Base-by-base conservation (phyloP, 176 grass and related monocot species). In the Coix lacrymajobi region DNA sequence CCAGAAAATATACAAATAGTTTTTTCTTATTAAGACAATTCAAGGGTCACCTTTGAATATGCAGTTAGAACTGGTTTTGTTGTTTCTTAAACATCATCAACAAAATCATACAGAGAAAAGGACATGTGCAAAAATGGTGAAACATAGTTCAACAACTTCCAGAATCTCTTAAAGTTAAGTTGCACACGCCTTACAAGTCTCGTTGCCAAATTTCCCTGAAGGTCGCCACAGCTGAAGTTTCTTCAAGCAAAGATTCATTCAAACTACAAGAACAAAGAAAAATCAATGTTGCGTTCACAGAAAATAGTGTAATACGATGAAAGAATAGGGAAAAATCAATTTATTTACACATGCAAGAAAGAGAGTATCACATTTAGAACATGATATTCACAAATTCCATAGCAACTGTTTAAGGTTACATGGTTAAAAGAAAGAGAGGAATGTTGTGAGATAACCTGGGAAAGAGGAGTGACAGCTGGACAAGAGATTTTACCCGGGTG, bases 191-290 rank as follows among this genome's bases (percentile, higher is more conserved):
- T 95, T 98, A 98, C 95, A 90, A 88, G 51, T 98, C 95, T 76
- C 88, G 76, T 69, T 91, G 88, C 52, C 86, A 81, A 71, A 98
- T 98, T 84, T 98, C 92, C 87, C 81, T 98, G 86, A 98, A 92
- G 82, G 86, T 95, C 54, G 86, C 62, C 68, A 86, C 95, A 86
- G 95, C 79, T 76, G 90, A 82, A 0, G 86, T 98, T 88, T 98
- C 90, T 84, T 94, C 95, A 85, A 98, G 89, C 71, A 95, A 87
- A 57, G 92, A 93, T 87, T 98, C 95, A 82, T 98, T 98, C 66
- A 94, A 93, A 84, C 95, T 93, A 83, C 64, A 77, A 81, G 13
- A 58, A 62, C 5, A 76, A 61, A 68, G 28, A 39, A 3, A 88
- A 82, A 29, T 44, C 49, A 70, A 62, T 14, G 69, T 8, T 49